Percentiles rank a stretch among this genome's conserved stretches.
These are phyloP conservation scores for Penicillium roqueforti DNA, from an alignment of 495 filamentous ascomycete species.

Conservation along the genomic window DNA sequence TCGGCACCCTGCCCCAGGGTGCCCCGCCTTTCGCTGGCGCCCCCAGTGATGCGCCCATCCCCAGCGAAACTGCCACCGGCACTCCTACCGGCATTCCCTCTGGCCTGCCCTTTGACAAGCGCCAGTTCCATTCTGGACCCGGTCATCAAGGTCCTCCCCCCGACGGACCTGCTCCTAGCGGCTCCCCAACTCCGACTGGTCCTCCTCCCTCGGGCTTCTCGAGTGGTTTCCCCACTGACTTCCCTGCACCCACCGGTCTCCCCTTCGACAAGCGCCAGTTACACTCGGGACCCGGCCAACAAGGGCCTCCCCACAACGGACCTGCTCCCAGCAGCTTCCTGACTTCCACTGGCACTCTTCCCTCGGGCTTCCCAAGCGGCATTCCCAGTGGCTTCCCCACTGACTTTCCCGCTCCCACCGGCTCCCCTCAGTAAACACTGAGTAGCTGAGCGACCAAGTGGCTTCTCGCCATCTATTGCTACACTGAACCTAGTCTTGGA, in stretches of 20 bases:
- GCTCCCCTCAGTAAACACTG: background rate
- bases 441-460: background rate
- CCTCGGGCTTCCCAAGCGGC: background rate
- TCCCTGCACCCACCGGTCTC: background rate
- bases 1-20: constrained; percentile 14
- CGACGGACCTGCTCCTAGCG: background rate
- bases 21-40: background rate
- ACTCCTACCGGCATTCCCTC: too few relatives aligned
- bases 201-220: background rate
- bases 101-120: background rate
- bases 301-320: too few relatives aligned
- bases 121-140: too few relatives aligned
- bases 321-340: background rate
- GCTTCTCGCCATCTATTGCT: background rate
- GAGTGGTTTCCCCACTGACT: background rate
- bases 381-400: constrained; percentile 1
- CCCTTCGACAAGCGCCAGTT: too few relatives aligned
- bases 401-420: background rate
- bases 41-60: constrained; percentile 1
- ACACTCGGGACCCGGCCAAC: too few relatives aligned
- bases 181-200: background rate
- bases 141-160: too few relatives aligned
- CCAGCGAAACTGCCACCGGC: too few relatives aligned
- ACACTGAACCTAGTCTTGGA: background rate
- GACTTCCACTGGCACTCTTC: background rate